Percentiles rank a stretch among this genome's conserved stretches.
Evolutionary conservation across 106 monocot genomes (phyloP).

Genomic region (Dioscorea dumetorum): DNA sequence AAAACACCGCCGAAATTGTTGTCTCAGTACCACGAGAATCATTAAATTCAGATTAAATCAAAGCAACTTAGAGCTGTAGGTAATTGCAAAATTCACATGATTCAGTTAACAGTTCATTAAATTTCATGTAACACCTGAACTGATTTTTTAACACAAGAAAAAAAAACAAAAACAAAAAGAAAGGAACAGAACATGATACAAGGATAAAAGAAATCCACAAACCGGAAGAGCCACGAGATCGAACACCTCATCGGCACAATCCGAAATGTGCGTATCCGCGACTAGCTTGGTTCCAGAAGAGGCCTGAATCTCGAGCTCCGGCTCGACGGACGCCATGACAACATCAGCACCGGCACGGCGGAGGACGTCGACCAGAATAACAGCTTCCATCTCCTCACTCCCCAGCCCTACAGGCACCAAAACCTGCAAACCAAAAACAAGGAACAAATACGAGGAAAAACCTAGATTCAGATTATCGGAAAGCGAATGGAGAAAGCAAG

Average conservation of each 20-base stretch:
- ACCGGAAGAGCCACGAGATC: slow-evolving; percentile 90
- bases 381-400: slow-evolving; percentile 94
- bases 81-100: too few relatives aligned
- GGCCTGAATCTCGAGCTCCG: slow-evolving; percentile 40
- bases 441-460: too few relatives aligned
- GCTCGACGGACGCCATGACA: slow-evolving; percentile 71
- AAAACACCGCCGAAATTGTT: too few relatives aligned
- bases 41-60: too few relatives aligned
- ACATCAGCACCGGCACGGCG: slow-evolving; percentile 80
- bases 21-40: too few relatives aligned
- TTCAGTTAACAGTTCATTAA: too few relatives aligned
- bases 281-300: slow-evolving; percentile 67
- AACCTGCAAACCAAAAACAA: slow-evolving; percentile 23
- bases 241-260: slow-evolving; percentile 55
- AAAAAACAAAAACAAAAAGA: too few relatives aligned
- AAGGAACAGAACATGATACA: too few relatives aligned
- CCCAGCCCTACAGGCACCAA: slow-evolving; percentile 76
- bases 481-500: background rate
- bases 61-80: too few relatives aligned
- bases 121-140: too few relatives aligned
- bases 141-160: too few relatives aligned
- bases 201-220: slow-evolving; percentile 1
- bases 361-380: slow-evolving; percentile 70
- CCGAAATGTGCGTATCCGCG: slow-evolving; percentile 49
- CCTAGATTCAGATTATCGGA: too few relatives aligned